Base-by-base conservation (phyloP, 1,284 basidiomycete genomes). In the Ustilago trichophora region DNA sequence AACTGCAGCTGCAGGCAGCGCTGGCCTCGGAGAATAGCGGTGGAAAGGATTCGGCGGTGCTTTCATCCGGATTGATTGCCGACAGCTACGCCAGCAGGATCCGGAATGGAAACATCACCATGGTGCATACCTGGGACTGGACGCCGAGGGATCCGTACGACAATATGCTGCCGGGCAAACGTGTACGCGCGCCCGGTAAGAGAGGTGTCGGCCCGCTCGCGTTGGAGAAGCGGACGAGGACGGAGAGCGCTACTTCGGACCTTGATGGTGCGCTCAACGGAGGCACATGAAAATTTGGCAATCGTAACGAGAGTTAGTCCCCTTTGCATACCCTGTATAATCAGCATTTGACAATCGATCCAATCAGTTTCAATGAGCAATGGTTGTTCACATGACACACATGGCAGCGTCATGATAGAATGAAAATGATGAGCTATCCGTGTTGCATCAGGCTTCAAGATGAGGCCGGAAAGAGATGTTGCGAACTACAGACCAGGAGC, bases 41-140 rank as follows among this genome's bases (percentile, higher is more conserved):
- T 2, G 67, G 56, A 13, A 58, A 56, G 16, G 57, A 65, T 33
- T 52, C 56, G 13, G 46, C 52, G 8, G 52, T 52, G 25, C 38
- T 62, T 8, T 63, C 59, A 12, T 59, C 66, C 7, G 66, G 59
- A 2, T n/a, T 65, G 40, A 64, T 70, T 9, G 67, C 51, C 3
- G 67, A 70, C 25, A 70, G 67, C 35, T 70, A 70, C 24, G 60
- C 67, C 6, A 65, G 60, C 15, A 31, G 67, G n/a, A 70, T 70
- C 26, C 19, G 67, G 9, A 70, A 70, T 26, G 67, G 67, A n/a
- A 65, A 70, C 29, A 74, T 67, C 21, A 74, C 71, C n/a, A 55
- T 74, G 63, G 73, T 76, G 21, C 66, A 73, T 35, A 76, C 73
- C 13, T 76, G 73, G 73, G 72, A 74, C 35, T 74, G 72, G 72